Evolutionary conservation across 768 basidiomycete genomes (phyloP), one percentile per base, ranked within the genome.

Genomic region (Boletus bicolor): DNA sequence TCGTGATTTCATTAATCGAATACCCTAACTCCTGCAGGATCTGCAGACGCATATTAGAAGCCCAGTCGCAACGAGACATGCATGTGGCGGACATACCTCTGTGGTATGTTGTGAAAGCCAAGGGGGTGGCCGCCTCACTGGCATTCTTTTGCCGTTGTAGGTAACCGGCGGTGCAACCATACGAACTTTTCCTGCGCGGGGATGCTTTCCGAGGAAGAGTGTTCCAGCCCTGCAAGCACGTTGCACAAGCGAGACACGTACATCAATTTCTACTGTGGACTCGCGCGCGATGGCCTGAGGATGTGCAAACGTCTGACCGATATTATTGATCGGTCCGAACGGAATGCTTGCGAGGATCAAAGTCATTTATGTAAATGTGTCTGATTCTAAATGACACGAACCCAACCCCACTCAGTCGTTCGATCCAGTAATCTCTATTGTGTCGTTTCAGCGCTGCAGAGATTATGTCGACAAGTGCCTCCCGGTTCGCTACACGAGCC

Each of bases 281-380:
- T 79, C 75, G 47, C 95, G 80, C 30, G 93, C 93, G 39, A 85
- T 65, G 2, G 91, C 91, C 75, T 86, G 84, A 7, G 93, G 92
- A 71, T 97, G 95, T 35, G 84, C 82, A 65, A 97, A 98, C 4
- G 95, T 93, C 70, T 93, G 85, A 56, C 79, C 67, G 56, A 98
- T 91, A 62, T 91, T 87, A 69, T 97, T 97, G 75, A 98, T 96
- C 17, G 95, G 95, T 32, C 89, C 91, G 71, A 88, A 87, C 7
- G 91, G 91, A 26, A 93, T 84, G 11, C 88, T 91, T 44, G 35
- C 19, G 26, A 42, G 19, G 60, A 51, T 55, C 26, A 51, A 49
- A 36, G 53, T 65, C 43, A 55, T 35, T 44, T n/a, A 26, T 46
- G 44, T 46, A 42, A 57, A 61, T 30, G 45, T 44, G 52, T 44